Evolutionary conservation across 2,329 filamentous ascomycete genomes (phyloP), one percentile per base, ranked within the genome.

Genomic region (Phialophora chinensis): DNA sequence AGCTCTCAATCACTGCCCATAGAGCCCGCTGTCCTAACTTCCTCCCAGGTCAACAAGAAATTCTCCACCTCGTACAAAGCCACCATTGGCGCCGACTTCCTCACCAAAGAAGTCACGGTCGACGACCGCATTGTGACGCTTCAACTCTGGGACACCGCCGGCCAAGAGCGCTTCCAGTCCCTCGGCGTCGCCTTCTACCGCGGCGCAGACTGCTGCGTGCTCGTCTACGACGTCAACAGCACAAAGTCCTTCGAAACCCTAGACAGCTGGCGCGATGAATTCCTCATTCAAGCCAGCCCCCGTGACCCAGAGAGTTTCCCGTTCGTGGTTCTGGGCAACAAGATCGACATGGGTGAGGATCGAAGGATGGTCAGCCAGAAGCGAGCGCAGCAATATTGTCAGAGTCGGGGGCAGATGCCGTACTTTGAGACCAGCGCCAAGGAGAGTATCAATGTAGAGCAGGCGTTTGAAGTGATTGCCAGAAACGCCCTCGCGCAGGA

Each of bases 1-100:
- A 54, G 1, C 50, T 53, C 49, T 58, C 42, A 35, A 17, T 33
- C n/a, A 56, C 17, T 27, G 7, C 12, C 27, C 25, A 11, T 29
- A 47, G 71, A 47, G 49, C 29, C 29, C 14, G 23, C 52, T 47
- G 42, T 65, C 61, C 35, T 42, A 62, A 35, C 53, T n/a, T 53
- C 60, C 38, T 23, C 6, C 5, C 73, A 98, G 94, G 94, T 99
- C 87, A 99, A 99, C 86, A 99, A 99, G 85, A 98, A 99, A 81
- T 99, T 99, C 85, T 97, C 93, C 79, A 94, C 93, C 73, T 97
- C 93, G 84, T 99, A 99, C 88, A 99, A 99, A 84, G 95, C 95
- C 67, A 99, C 95, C 54, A 99, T 99, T 79, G 95, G 95, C 73
- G 95, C 95, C 79, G 95, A 99, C 81, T 99, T 99, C 82, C 85